Evolutionary conservation across 345 rosid genomes (phyloP).

Genomic region (Balakata baccata): DNA sequence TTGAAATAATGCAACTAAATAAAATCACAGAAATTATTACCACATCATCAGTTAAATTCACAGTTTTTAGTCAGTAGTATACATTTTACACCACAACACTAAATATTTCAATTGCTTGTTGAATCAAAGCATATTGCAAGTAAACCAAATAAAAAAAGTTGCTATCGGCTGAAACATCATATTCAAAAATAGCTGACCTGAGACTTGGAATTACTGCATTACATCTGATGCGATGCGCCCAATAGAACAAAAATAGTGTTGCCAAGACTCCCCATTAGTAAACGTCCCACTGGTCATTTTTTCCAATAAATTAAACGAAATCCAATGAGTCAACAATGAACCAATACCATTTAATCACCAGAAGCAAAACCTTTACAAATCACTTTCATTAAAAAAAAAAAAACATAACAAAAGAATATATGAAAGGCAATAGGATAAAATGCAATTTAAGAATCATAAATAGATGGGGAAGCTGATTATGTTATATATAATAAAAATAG

Average conservation of each 20-base stretch:
- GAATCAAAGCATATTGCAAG: too few species aligned
- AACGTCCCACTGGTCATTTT: conserved; percentile 33
- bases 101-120: too few species aligned
- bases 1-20: background rate
- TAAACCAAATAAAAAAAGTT: too few species aligned
- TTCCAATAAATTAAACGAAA: conserved; percentile 4
- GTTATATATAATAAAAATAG: too few species aligned
- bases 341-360: background rate
- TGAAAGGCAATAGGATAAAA: background rate
- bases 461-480: too few species aligned
- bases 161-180: too few species aligned
- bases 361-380: background rate
- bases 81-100: background rate
- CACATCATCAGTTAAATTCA: background rate
- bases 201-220: conserved; percentile 30
- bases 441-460: background rate
- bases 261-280: conserved; percentile 46
- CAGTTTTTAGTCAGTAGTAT: background rate
- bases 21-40: background rate
- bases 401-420: too few species aligned
- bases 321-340: conserved; percentile 1
- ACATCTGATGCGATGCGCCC: conserved; percentile 32
- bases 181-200: conserved; percentile 37
- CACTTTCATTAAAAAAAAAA: background rate
- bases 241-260: conserved; percentile 32